Evolutionary conservation across 2,329 filamentous ascomycete genomes (phyloP).

Genomic region (Fusarium subtropicale): DNA sequence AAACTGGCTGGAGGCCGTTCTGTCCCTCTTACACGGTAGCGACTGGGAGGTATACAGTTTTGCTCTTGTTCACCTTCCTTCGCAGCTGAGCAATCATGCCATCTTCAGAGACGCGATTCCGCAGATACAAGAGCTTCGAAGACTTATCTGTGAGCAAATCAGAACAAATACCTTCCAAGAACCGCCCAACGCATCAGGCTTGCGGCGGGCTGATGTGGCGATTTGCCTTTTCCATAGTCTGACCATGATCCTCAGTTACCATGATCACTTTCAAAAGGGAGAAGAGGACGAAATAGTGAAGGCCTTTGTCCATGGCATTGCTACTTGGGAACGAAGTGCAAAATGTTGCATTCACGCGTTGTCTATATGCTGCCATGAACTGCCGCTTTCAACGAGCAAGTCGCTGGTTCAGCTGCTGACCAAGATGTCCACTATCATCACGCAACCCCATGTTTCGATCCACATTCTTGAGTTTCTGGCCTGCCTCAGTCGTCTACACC

Average conservation of each 20-base stretch:
- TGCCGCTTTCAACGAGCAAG: conserved; percentile 88
- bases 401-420: conserved; percentile 86
- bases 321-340: conserved; percentile 85
- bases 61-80: conserved; percentile 84
- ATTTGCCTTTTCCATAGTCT: conserved; percentile 89
- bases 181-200: conserved; percentile 79
- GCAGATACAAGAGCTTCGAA: conserved; percentile 80
- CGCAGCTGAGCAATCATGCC: conserved; percentile 89
- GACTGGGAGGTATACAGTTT: conserved; percentile 97
- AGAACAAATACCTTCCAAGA: conserved; percentile 82
- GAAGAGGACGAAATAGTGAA: conserved; percentile 92
- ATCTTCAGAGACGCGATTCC: conserved; percentile 80
- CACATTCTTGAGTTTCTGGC: conserved; percentile 98
- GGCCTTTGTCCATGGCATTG: conserved; percentile 86
- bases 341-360: conserved; percentile 95
- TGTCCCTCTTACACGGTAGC: conserved; percentile 77
- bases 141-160: conserved; percentile 84
- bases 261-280: conserved; percentile 82
- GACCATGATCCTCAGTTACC: conserved; percentile 90
- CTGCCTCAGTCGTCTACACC: conserved; percentile 83
- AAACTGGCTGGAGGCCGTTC: conserved; percentile 81
- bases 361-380: conserved; percentile 93
- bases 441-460: conserved; percentile 88
- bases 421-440: conserved; percentile 96
- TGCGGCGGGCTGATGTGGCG: conserved; percentile 88